Base-by-base conservation (phyloP, 1,284 basidiomycete genomes). In the Inonotus obliquus region DNA sequence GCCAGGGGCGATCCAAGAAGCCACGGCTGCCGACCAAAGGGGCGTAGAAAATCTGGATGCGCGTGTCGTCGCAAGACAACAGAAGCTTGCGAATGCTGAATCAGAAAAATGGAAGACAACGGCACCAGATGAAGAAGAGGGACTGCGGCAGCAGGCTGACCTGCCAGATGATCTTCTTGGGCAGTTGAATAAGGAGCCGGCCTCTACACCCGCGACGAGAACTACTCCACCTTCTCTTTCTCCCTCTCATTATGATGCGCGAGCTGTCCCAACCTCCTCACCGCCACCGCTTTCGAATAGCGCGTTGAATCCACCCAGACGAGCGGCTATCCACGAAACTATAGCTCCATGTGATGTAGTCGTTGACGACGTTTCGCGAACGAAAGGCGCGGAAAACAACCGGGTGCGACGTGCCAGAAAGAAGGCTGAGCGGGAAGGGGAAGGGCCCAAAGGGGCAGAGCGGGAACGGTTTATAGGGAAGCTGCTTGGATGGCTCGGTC, bases 401-500 rank as follows among this genome's bases (percentile, higher is more conserved):
- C 56, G 56, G 14, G 32, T 45, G 10, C 45, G 56, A 6, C 45
- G 56, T 11, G 27, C 45, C 4, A 35, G n/a, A 27, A 39, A 41
- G 21, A 58, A 58, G 35, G 47, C 29, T 9, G 56, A 58, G 56
- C 45, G 37, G 14, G 56, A 51, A 45, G 27, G 35, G 27, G 44
- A 2, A 23, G 47, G 45, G n/a, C 49, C 49, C 32, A 58, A 58
- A 29, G n/a, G n/a, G n/a, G n/a, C n/a, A n/a, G n/a, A n/a, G n/a
- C n/a, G n/a, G n/a, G n/a, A n/a, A n/a, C n/a, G n/a, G n/a, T n/a
- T n/a, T n/a, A n/a, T n/a, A n/a, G 19, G 17, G 29, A 58, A 49
- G 47, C 23, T 58, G 9, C 45, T 58, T 17, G 56, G 56, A 17
- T 58, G 56, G 56, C 27, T 52, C 17, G 25, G 51, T 32, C 51